These are phyloP conservation scores for Drosera capensis DNA, from an alignment of 148 eudicot genomes.

Conservation along the genomic window DNA sequence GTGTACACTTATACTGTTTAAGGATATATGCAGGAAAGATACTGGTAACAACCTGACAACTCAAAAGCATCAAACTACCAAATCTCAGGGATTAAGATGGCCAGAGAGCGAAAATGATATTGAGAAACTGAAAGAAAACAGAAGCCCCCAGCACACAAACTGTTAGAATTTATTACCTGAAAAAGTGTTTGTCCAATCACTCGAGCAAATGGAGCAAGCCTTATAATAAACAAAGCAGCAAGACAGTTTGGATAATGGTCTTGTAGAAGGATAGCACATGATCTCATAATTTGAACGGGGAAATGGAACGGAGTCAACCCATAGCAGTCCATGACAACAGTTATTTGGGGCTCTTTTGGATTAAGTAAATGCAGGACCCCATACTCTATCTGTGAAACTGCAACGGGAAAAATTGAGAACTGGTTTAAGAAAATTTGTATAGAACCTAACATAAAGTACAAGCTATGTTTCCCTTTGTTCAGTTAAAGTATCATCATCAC, in stretches of 20 bases:
- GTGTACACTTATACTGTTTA: too few relatives aligned
- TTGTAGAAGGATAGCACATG: constrained; percentile 50
- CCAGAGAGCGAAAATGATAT: too few relatives aligned
- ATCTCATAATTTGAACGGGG: constrained; percentile 55
- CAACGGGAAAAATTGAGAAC: too few relatives aligned
- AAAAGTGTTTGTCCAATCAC: constrained; percentile 40
- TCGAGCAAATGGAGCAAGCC: constrained; percentile 42
- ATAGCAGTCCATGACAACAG: constrained; percentile 61
- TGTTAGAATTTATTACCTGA: too few relatives aligned
- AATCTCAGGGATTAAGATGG: too few relatives aligned
- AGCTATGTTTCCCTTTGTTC: too few relatives aligned
- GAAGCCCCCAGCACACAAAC: too few relatives aligned
- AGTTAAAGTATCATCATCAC: too few relatives aligned
- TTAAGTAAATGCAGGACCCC: constrained; percentile 37
- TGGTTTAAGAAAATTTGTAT: background rate
- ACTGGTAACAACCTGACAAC: too few relatives aligned
- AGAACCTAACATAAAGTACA: background rate
- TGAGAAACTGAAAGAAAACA: too few relatives aligned
- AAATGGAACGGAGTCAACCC: constrained; percentile 55
- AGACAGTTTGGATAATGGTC: constrained; percentile 69
- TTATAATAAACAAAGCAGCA: constrained; percentile 34
- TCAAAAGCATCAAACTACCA: too few relatives aligned
- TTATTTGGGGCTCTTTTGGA: constrained; percentile 31
- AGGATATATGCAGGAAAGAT: too few relatives aligned
- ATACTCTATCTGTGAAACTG: constrained; percentile 68